These are phyloP conservation scores for Fusarium sp. DNA, from an alignment of 2,329 filamentous ascomycete genomes.

Conservation along the genomic window DNA sequence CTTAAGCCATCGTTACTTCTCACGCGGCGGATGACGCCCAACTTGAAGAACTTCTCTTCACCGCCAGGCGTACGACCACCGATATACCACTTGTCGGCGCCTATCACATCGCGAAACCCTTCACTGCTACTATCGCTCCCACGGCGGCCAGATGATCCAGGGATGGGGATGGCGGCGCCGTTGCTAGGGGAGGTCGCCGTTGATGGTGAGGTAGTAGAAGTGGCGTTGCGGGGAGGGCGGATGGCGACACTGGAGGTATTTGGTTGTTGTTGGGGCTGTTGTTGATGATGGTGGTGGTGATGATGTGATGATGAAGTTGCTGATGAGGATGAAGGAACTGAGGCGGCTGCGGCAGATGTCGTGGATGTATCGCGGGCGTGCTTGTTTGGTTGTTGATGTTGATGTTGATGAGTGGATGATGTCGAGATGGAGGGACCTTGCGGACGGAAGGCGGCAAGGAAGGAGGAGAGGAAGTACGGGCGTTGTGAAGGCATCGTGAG, in stretches of 20 bases:
- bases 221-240: conserved; percentile 49
- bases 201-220: conserved; percentile 35
- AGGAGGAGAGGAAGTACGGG: conserved; percentile 70
- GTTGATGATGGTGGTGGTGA: conserved; percentile 43
- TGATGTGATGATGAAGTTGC: conserved; percentile 42
- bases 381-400: conserved; percentile 55
- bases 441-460: conserved; percentile 68
- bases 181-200: conserved; percentile 35
- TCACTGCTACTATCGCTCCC: conserved; percentile 84
- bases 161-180: conserved; percentile 59
- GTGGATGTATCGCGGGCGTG: conserved; percentile 53
- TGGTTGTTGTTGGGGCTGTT: conserved; percentile 43
- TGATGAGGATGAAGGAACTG: conserved; percentile 45
- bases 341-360: conserved; percentile 41
- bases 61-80: conserved; percentile 81
- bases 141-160: conserved; percentile 64
- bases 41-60: conserved; percentile 87
- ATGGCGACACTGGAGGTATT: conserved; percentile 52
- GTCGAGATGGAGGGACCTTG: conserved; percentile 58
- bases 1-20: conserved; percentile 82
- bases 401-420: conserved; percentile 43
- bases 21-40: conserved; percentile 81
- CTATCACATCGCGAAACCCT: conserved; percentile 80
- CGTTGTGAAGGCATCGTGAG: conserved; percentile 66
- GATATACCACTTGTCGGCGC: conserved; percentile 86